These are phyloP conservation scores for Salvia rosmarinus DNA, from an alignment of 257 asterid species.

Conservation along the genomic window DNA sequence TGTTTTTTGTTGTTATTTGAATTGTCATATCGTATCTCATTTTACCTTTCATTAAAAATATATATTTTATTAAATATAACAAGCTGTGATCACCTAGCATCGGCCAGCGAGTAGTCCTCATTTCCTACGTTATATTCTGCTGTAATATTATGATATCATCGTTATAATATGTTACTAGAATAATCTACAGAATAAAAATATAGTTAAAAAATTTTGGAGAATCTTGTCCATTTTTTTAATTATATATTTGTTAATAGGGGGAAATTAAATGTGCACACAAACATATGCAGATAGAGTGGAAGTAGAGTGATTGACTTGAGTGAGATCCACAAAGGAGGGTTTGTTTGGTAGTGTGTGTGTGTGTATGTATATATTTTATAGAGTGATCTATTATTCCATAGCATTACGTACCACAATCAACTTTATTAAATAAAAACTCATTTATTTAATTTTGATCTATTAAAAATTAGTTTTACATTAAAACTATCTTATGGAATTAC, in stretches of 20 bases:
- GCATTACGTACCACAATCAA: too few relatives aligned
- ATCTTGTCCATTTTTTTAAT: not conserved
- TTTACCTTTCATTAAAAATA: not conserved
- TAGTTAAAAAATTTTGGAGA: not conserved
- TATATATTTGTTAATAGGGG: not conserved
- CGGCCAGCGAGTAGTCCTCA: not conserved
- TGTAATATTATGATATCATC: not conserved
- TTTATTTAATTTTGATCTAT: too few relatives aligned
- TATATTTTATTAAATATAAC: too few relatives aligned
- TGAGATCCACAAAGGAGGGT: conserved; percentile 46
- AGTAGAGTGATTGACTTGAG: conserved; percentile 53
- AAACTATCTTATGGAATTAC: too few relatives aligned
- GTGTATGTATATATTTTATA: not conserved
- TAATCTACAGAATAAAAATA: not conserved
- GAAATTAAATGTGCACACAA: conserved; percentile 25
- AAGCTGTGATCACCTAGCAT: too few relatives aligned
- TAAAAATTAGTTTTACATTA: too few relatives aligned
- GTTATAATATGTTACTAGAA: not conserved
- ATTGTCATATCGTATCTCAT: not conserved
- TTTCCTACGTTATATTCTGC: not conserved
- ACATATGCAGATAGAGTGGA: conserved; percentile 46
- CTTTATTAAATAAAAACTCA: too few relatives aligned
- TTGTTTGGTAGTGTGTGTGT: conserved; percentile 56
- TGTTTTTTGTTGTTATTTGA: not conserved
- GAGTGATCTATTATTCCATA: too few relatives aligned